Base-by-base conservation (phyloP, 164 flowering plant genomes). In the Liquidambar formosana region DNA sequence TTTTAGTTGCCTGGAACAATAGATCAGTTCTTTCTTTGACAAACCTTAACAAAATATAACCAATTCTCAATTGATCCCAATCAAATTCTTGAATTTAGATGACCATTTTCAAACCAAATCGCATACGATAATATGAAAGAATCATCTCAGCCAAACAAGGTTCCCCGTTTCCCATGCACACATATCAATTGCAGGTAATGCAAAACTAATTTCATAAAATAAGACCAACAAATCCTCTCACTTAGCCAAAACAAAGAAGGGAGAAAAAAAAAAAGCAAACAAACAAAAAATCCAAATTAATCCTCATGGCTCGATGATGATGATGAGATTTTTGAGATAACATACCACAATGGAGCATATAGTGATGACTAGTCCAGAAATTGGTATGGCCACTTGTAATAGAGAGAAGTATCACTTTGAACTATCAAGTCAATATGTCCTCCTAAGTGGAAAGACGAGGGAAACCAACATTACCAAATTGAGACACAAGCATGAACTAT, bases 301-400 rank as follows among this genome's bases (percentile, higher is more conserved):
- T 22, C 10, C 27, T 26, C 58, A 54, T 22, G 27, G 58, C 15
- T 54, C 13, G 23, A 54, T 27, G 10, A 21, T 54, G 58, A 12
- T 44, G 52, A 45, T 3, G 4, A 3, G 26, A 9, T 33, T n/a
- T 19, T 58, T 26, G 46, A 28, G 15, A 66, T n/a, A 15, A 51
- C 80, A 28, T 83, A 87, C 91, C 89, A 85, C 25, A 85, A 18
- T 8, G 89, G 89, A 58, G 91, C 86, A 76, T 70, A 75, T 41
- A 81, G 76, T 49, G 82, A 79, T 52, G 91, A 73, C 75, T 85
- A 68, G 63, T 85, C 87, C 44, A 86, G 80, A 72, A 83, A 85
- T 56, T 86, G 82, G 65, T 85, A 87, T 10, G 91, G 88, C 91
- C 89, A 85, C 83, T 89, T 87, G 80, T 38, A 63, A 28, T 73